Conservation (phyloP, 345 rosid species). For the Anastatica hierochuntica region DNA sequence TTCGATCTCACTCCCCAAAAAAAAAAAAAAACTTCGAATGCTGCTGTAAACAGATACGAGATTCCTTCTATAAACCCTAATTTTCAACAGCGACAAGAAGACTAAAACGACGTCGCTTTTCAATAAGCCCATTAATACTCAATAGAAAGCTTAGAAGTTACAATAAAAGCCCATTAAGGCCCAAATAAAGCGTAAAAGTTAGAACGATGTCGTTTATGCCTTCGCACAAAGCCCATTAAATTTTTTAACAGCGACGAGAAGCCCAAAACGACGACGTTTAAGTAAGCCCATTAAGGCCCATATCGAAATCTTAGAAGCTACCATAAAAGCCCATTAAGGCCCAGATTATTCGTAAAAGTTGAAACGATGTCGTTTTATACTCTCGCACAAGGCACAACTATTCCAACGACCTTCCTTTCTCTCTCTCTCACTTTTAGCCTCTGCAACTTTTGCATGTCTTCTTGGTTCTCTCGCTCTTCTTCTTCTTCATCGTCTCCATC, state of each 20-base stretch:
- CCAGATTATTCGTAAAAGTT: neutral
- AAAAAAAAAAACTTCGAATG: neutral
- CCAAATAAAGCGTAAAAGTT: too few species aligned
- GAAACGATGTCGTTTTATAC: neutral
- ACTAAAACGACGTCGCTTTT: too few species aligned
- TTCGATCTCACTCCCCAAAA: neutral
- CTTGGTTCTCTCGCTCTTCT: neutral
- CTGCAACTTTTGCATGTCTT: conserved; percentile 14
- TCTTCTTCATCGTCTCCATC: conserved; percentile 10
- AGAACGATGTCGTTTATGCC: too few species aligned
- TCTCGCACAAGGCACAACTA: neutral
- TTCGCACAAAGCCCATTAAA: too few species aligned
- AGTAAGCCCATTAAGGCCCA: too few species aligned
- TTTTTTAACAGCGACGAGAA: too few species aligned
- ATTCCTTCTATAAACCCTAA: conserved; percentile 18
- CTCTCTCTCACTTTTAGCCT: neutral
- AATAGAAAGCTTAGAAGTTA: too few species aligned
- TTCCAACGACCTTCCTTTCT: conserved; percentile 15
- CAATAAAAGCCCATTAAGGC: too few species aligned
- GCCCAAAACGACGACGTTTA: neutral
- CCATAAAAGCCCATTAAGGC: neutral
- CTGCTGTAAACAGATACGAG: too few species aligned
- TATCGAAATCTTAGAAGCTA: too few species aligned
- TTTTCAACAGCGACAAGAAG: too few species aligned
- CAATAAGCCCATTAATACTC: too few species aligned